phyloP scores from a whole-genome alignment of 441 rosid genomes.

The Corymbia citriodora region DNA sequence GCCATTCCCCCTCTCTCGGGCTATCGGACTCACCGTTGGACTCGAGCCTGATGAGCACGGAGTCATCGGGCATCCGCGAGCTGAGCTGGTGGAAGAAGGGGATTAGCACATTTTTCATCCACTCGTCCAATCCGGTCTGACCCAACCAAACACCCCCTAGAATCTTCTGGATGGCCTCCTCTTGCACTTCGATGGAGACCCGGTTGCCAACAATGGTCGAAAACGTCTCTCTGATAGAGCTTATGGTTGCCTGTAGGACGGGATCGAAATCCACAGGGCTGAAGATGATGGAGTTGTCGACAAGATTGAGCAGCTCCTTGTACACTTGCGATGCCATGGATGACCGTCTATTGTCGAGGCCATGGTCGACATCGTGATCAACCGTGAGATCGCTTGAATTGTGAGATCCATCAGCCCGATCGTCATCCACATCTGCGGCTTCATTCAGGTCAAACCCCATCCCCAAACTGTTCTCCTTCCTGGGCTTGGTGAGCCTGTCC shows the following conservation, averaged over 20 bases:
- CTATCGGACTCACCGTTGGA: slow-evolving; percentile 30
- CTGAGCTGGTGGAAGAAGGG: slow-evolving; percentile 60
- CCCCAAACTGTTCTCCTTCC: slow-evolving; percentile 37
- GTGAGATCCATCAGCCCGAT: slow-evolving; percentile 64
- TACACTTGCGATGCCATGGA: slow-evolving; percentile 35
- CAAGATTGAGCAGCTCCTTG: slow-evolving; percentile 38
- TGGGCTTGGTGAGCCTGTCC: slow-evolving; percentile 42
- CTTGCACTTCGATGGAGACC: slow-evolving; percentile 41
- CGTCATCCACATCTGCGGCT: slow-evolving; percentile 51
- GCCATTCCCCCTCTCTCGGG: slow-evolving; percentile 42
- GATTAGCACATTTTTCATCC: slow-evolving; percentile 62
- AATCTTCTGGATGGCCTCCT: slow-evolving; percentile 66
- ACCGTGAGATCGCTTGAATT: slow-evolving; percentile 85
- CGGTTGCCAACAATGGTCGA: slow-evolving; percentile 24
- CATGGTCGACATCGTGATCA: slow-evolving; percentile 66
- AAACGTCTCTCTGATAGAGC: slow-evolving; percentile 43
- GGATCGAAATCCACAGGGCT: slow-evolving; percentile 61
- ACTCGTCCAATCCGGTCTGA: slow-evolving; percentile 61
- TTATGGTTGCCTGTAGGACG: slow-evolving; percentile 27
- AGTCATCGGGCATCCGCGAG: slow-evolving; percentile 21
- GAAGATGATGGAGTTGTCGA: slow-evolving; percentile 57
- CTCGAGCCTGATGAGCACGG: slow-evolving; percentile 47
- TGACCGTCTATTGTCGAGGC: slow-evolving; percentile 36
- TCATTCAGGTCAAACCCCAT: slow-evolving; percentile 76
- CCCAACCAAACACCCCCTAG: slow-evolving; percentile 65